Evolutionary conservation across 2,329 filamentous ascomycete species (phyloP), one percentile per base, ranked within the genome.

Genomic region (Penicillium sp.): DNA sequence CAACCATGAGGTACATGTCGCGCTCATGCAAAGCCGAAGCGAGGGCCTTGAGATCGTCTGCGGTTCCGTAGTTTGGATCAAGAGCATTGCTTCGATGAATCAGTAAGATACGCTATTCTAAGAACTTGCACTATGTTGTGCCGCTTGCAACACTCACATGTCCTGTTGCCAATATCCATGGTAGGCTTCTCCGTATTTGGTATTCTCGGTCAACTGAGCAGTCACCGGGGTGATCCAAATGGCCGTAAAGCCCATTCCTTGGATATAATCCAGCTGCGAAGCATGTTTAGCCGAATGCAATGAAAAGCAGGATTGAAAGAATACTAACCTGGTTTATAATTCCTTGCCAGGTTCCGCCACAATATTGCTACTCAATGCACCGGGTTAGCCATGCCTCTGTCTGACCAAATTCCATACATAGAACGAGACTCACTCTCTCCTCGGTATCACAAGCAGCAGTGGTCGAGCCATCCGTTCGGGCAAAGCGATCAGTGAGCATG

Each of bases 1-100:
- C 83, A 2, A 85, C 74, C 83, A 86, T 86, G 35, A 85, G 70
- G 60, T 82, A 83, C 82, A 84, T 86, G 14, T 70, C 77, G 4
- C 81, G 75, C 16, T 70, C 67, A 62, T 87, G 84, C 1, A 85
- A 69, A 2, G 80, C 82, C 19, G 72, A 69, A 1, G 84, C 76
- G 7, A 89, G 76, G 4, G 75, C 77, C 59, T 79, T 79, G 52
- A 89, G 74, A 60, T 89, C 85, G 13, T 80, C 74, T 4, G 76
- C 76, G 0, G 81, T 82, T 29, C 86, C 86, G 57, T 83, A 84
- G 54, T 83, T 76, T 2, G 76, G 57, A 62, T 89, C 87, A 51
- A 88, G 67, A 13, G 71, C 61, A 60, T 80, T 79, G 30, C 70
- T 72, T 32, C 7, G 3, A 30, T 18, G 11, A 9, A 11, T 49